Base-by-base conservation (phyloP, 495 filamentous ascomycete genomes). In the Durotheca rogersii region DNA sequence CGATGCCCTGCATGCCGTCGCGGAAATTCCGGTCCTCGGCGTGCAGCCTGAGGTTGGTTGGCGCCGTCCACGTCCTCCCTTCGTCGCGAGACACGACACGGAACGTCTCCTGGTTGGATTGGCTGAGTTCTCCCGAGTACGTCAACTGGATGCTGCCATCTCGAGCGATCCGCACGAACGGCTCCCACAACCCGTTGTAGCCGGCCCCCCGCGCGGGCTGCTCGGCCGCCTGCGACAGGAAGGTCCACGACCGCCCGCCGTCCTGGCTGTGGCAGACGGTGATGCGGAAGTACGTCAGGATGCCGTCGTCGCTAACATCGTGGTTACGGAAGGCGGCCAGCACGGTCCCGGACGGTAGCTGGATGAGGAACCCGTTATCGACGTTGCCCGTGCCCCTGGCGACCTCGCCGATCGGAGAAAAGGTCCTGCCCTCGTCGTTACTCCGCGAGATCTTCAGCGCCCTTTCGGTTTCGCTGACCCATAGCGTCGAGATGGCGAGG, bases 301-400 rank as follows among this genome's bases (percentile, higher is more conserved):
- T 66, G 11, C 68, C 61, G 30, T 40, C 32, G 34, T 14, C 60
- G 36, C 70, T 41, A 1, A 67, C 54, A 54, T 81, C 76, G 56
- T 85, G 81, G 60, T 85, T 84, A 12, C 81, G 74, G 61, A 83
- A 85, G 0, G 80, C 80, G 4, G 71, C 74, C 0, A 85, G 69
- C 9, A 85, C 65, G 0, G 65, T 64, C 0, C 67, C 68, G 0
- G 68, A 70, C 0, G 74, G 66, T 0, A 81, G 70, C 42, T 82
- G 77, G 6, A 81, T 66, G 15, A 82, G 58, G 60, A 76, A 82
- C 48, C 73, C 67, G 60, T 85, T 85, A 65, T 84, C 81, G 37
- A 80, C 63, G 54, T 85, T 80, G 1, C 72, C 70, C 6, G 62
- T 39, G 20, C 51, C 38, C 34, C 44, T 42, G 20, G 65, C 41